Evolutionary conservation across 192 early-diverging fungal genomes (phyloP).

Genomic region (Dimargaris xerosporica): DNA sequence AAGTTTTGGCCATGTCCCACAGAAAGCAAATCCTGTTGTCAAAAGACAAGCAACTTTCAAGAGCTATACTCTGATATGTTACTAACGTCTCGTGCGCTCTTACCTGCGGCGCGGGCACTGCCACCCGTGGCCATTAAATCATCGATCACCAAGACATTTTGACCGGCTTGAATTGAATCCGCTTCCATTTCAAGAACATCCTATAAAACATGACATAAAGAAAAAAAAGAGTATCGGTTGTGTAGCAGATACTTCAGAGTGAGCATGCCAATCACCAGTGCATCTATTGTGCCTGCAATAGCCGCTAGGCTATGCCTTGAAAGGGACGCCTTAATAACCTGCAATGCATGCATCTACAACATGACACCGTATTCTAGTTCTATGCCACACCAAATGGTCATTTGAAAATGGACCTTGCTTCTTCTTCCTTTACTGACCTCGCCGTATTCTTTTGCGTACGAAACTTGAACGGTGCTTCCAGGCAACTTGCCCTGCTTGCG

Average conservation of each 20-base stretch:
- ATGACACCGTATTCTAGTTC: not conserved
- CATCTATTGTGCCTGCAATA: not conserved
- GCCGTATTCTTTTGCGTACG: slow-evolving; percentile 94
- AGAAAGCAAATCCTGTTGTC: too few relatives aligned
- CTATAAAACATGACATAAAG: slow-evolving; percentile 13
- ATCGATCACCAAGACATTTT: slow-evolving; percentile 85
- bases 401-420: not conserved
- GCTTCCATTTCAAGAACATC: slow-evolving; percentile 91
- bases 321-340: not conserved
- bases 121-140: slow-evolving; percentile 94
- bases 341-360: not conserved
- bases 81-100: too few relatives aligned
- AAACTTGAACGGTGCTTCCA: slow-evolving; percentile 46
- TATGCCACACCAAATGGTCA: not conserved
- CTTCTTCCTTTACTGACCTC: slow-evolving; percentile 24
- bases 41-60: too few relatives aligned
- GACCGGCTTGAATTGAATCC: slow-evolving; percentile 55
- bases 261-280: not conserved
- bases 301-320: not conserved
- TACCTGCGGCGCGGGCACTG: slow-evolving; percentile 40
- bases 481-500: slow-evolving; percentile 96
- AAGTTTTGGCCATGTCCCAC: too few relatives aligned
- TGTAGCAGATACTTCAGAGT: not conserved
- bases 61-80: too few relatives aligned
- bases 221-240: not conserved